Percentiles rank a stretch among this genome's conserved stretches.
Conservation (phyloP, 2,329 filamentous ascomycete species). For the Pseudopithomyces chartarum region DNA sequence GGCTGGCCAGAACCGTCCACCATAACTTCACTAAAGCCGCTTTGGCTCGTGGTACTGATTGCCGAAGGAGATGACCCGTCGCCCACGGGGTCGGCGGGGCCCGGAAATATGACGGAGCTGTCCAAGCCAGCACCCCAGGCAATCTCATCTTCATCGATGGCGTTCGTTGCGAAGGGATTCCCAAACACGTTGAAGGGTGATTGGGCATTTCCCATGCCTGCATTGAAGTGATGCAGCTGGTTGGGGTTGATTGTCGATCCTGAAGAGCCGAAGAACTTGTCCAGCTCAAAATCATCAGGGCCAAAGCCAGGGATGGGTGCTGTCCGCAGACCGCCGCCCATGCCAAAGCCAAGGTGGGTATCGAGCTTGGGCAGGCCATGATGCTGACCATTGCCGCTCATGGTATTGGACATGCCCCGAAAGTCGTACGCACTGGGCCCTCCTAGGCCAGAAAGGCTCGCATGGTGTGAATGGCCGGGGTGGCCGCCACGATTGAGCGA, state of each 20-base stretch:
- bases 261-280: slow-evolving; percentile 68
- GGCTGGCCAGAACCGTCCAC: slow-evolving; percentile 68
- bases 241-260: slow-evolving; percentile 67
- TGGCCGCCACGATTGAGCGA: slow-evolving; percentile 57
- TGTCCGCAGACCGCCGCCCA: slow-evolving; percentile 73
- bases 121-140: slow-evolving; percentile 87
- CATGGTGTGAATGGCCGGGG: slow-evolving; percentile 68
- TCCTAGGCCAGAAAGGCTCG: slow-evolving; percentile 72
- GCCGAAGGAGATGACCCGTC: slow-evolving; percentile 95
- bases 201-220: slow-evolving; percentile 67
- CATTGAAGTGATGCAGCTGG: slow-evolving; percentile 84
- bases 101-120: slow-evolving; percentile 60
- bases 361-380: slow-evolving; percentile 82
- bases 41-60: slow-evolving; percentile 93
- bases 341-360: slow-evolving; percentile 74
- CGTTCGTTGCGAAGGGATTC: slow-evolving; percentile 63
- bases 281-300: slow-evolving; percentile 69
- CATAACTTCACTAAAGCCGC: slow-evolving; percentile 89
- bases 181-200: slow-evolving; percentile 52
- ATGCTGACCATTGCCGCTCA: slow-evolving; percentile 68
- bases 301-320: slow-evolving; percentile 66
- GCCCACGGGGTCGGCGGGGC: slow-evolving; percentile 76
- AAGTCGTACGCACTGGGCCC: slow-evolving; percentile 64
- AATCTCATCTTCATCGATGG: slow-evolving; percentile 75
- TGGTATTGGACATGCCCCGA: slow-evolving; percentile 70